A percentile compares a stretch with the other conserved stretches of the same genome.
Conservation (phyloP, 768 basidiomycete species). For the Phlegmacium glaucopus region DNA sequence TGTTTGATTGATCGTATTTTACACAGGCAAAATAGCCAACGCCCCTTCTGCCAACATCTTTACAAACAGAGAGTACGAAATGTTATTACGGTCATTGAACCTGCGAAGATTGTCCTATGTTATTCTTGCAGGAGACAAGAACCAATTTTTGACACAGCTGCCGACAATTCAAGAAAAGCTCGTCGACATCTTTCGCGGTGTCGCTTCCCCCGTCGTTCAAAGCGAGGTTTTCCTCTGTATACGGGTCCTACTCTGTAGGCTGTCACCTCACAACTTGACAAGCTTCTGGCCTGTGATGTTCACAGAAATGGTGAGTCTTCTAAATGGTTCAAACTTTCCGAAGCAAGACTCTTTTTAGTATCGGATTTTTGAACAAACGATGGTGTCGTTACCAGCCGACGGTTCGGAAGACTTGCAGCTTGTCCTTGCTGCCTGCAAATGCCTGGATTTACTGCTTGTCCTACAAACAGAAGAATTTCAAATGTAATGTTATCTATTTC, state of each 20-base stretch:
- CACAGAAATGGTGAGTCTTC: constrained; percentile 73
- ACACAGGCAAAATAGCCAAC: constrained; percentile 69
- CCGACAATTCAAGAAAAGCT: constrained; percentile 97
- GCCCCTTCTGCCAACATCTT: constrained; percentile 95
- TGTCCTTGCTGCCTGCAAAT: constrained; percentile 88
- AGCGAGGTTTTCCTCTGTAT: constrained; percentile 95
- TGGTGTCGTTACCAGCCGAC: constrained; percentile 69
- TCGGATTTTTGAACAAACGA: constrained; percentile 83
- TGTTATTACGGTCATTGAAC: constrained; percentile 80
- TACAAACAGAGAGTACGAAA: constrained; percentile 92
- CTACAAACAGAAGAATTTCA: constrained; percentile 98
- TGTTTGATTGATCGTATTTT: constrained; percentile 17
- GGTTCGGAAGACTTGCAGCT: constrained; percentile 83
- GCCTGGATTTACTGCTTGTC: constrained; percentile 87
- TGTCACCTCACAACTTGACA: constrained; percentile 86
- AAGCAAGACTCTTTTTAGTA: constrained; percentile 45
- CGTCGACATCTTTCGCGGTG: constrained; percentile 85
- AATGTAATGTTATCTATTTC: constrained; percentile 51
- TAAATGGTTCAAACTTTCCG: not conserved
- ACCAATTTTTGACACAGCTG: constrained; percentile 85
- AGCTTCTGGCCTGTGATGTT: constrained; percentile 97
- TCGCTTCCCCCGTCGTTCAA: constrained; percentile 79
- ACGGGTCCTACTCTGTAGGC: constrained; percentile 83
- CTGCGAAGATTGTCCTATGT: constrained; percentile 85
- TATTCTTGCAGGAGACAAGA: constrained; percentile 85